Percentiles rank a stretch among this genome's conserved stretches.
Evolutionary conservation across 371 early-diverging fungal species (phyloP).

Genomic region (Funneliformis caledonium): DNA sequence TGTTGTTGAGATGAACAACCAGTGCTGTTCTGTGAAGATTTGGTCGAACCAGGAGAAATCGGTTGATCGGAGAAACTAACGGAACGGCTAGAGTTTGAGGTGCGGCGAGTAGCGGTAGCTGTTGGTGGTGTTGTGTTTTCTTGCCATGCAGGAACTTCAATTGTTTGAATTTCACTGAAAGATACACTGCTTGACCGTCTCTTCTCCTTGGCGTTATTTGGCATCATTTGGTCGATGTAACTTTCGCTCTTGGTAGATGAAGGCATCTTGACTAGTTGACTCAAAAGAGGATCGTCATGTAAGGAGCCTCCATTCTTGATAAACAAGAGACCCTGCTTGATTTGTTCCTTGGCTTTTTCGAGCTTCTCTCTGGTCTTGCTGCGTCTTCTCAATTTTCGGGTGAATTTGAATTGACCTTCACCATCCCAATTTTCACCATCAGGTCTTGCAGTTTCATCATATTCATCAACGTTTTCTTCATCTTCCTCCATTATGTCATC

Average conservation of each 20-base stretch:
- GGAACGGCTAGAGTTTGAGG: slow-evolving; percentile 36
- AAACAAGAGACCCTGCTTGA: slow-evolving; percentile 53
- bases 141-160: slow-evolving; percentile 41
- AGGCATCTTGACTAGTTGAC: slow-evolving; percentile 44
- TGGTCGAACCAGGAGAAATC: slow-evolving; percentile 36
- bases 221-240: slow-evolving; percentile 35
- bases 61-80: slow-evolving; percentile 36
- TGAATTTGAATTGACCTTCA: slow-evolving; percentile 23
- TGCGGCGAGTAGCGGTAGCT: slow-evolving; percentile 18
- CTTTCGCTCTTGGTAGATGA: slow-evolving; percentile 51
- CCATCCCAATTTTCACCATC: neutral
- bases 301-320: slow-evolving; percentile 48
- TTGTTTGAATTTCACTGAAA: slow-evolving; percentile 37
- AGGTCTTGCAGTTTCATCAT: neutral
- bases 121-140: slow-evolving; percentile 23
- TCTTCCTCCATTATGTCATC: slow-evolving; percentile 15
- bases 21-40: slow-evolving; percentile 19
- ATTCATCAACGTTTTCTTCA: slow-evolving; percentile 17
- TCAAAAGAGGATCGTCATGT: slow-evolving; percentile 45
- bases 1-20: slow-evolving; percentile 29
- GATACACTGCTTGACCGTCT: slow-evolving; percentile 42
- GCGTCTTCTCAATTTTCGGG: slow-evolving; percentile 45
- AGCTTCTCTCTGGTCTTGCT: slow-evolving; percentile 58
- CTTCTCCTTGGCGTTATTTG: slow-evolving; percentile 21
- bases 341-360: slow-evolving; percentile 68